phyloP scores from a whole-genome alignment of 176 grass and related monocot genomes.

The Oryza longistaminata region DNA sequence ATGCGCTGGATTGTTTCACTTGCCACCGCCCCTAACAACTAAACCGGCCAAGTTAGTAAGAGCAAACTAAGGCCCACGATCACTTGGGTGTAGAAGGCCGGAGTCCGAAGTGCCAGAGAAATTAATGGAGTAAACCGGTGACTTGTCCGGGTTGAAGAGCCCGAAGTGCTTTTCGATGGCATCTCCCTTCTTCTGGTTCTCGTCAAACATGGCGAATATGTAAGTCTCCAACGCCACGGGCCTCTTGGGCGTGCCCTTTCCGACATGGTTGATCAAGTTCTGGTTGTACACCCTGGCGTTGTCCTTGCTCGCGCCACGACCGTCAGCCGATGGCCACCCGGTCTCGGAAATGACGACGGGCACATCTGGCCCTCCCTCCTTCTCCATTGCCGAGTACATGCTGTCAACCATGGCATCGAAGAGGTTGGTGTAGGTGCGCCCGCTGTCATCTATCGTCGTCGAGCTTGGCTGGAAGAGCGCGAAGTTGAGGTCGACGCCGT shows the following conservation, averaged over 20 bases:
- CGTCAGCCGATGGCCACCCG: slow-evolving; percentile 69
- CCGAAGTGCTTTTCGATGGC: slow-evolving; percentile 52
- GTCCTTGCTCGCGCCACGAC: slow-evolving; percentile 18
- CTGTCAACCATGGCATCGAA: slow-evolving; percentile 68
- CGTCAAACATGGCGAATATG: slow-evolving; percentile 72
- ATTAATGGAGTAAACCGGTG: slow-evolving; percentile 46
- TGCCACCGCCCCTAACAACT: too few species aligned
- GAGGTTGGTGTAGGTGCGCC: slow-evolving; percentile 44
- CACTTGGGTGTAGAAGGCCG: too few species aligned
- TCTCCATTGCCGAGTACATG: slow-evolving; percentile 52
- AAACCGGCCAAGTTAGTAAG: too few species aligned
- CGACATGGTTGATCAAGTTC: slow-evolving; percentile 48
- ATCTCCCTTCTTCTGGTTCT: slow-evolving; percentile 51
- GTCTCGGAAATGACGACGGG: slow-evolving; percentile 53
- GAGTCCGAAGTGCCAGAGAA: too few species aligned
- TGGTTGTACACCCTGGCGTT: slow-evolving; percentile 70
- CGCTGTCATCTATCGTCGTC: slow-evolving; percentile 38
- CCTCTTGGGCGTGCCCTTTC: slow-evolving; percentile 51
- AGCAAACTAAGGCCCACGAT: too few species aligned
- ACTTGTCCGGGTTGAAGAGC: slow-evolving; percentile 40
- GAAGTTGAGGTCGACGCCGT: slow-evolving; percentile 31
- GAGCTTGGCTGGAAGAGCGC: slow-evolving; percentile 50
- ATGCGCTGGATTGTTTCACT: too few species aligned
- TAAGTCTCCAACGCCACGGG: slow-evolving; percentile 34
- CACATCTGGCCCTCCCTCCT: slow-evolving; percentile 31